Conservation (phyloP, 192 early-diverging fungal genomes). For the Coemansia guatemalensis region DNA sequence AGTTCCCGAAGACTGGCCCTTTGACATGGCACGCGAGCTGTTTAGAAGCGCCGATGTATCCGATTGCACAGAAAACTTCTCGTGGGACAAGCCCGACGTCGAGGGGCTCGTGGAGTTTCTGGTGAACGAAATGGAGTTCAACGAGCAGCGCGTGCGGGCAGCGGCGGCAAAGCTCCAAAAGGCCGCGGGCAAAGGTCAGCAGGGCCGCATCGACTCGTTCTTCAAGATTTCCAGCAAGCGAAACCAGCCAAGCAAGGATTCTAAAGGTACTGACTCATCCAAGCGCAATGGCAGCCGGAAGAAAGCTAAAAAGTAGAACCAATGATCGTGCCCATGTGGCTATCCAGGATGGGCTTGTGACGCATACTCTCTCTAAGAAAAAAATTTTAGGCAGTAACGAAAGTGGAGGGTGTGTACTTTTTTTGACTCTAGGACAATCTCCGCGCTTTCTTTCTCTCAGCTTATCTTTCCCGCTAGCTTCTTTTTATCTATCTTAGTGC, state of each 20-base stretch:
- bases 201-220: conserved; percentile 91
- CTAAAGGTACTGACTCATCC: not conserved
- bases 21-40: conserved; percentile 81
- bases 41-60: conserved; percentile 81
- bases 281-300: no score
- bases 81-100: conserved; percentile 72
- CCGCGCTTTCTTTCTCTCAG: no score
- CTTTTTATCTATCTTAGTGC: no score
- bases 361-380: not conserved
- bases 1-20: conserved; percentile 89
- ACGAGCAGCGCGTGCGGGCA: conserved; percentile 85
- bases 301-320: no score
- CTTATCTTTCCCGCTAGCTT: no score
- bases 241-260: not conserved
- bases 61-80: conserved; percentile 61
- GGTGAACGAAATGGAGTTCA: conserved; percentile 95
- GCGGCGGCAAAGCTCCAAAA: conserved; percentile 76
- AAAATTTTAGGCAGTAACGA: not conserved
- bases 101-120: conserved; percentile 87
- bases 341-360: no score
- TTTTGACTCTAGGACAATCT: no score
- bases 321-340: no score
- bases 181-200: conserved; percentile 72
- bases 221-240: conserved; percentile 61
- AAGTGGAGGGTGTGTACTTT: no score